Base-by-base conservation (phyloP, 352 stramenopile genomes). In the Pythium sukuiense region DNA sequence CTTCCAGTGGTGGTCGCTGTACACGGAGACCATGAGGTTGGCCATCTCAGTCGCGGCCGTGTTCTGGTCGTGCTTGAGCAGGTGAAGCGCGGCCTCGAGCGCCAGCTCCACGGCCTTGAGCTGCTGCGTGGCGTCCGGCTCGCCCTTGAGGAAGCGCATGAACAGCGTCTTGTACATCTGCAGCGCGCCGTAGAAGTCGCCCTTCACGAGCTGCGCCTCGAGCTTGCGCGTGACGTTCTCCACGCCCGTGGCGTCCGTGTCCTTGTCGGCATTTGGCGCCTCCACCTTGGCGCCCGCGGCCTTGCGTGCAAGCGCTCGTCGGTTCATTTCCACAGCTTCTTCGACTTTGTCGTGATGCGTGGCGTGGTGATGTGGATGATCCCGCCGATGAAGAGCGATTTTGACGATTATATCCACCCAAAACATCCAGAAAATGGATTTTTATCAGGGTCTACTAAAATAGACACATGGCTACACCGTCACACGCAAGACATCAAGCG, bases 161-260 rank as follows among this genome's bases (percentile, higher is more conserved):
- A 92, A 95, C 18, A 96, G 76, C 67, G 87, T 95, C 81, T 95
- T 94, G 81, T 96, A 96, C 85, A 95, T 92, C 68, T 96, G 88
- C 65, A 96, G 65, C 59, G 88, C 88, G 56, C 88, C 85, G 71
- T 96, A 96, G 62, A 85, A 92, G 60, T 96, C 85, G 13, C 85
- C 85, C n/a, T 80, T 74, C 43, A 59, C 73, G 43, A 95, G 75
- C 74, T 92, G 84, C 59, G 68, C 68, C 64, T 92, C 76, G 26
- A 96, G 72, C 59, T 95, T 95, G 58, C 86, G 80, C 18, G 67
- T 79, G 32, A 95, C 87, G 56, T 92, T 93, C 55, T 90, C 83
- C 50, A 92, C 77, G 12, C 83, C 84, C 1, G 69, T 74, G n/a
- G 70, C 55, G 37, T 89, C 80, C 16, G 41, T 18, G 18, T 60